phyloP scores from a whole-genome alignment of 768 basidiomycete genomes.

The Termitomyces sp. region DNA sequence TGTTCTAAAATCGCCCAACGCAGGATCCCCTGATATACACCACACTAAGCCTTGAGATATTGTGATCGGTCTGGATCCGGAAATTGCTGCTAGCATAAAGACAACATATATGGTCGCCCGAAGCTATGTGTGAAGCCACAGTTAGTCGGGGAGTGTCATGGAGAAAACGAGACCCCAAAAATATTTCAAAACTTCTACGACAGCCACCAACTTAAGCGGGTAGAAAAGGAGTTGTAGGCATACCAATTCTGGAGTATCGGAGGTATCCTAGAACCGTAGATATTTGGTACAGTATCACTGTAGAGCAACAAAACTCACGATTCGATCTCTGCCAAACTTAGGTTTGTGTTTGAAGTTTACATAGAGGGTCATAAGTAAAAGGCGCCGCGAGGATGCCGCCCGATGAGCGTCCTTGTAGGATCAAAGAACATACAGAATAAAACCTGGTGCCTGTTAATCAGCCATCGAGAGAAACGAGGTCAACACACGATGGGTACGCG shows the following conservation, averaged over 20 bases:
- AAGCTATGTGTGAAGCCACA: not conserved
- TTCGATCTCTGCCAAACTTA: not conserved
- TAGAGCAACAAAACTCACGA: not conserved
- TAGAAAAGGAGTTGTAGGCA: not conserved
- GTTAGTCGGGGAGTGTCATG: not conserved
- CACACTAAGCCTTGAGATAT: not conserved
- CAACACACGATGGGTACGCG: not conserved
- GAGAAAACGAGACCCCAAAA: not conserved
- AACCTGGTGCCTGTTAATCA: not conserved
- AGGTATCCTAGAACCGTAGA: not conserved
- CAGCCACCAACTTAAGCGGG: not conserved
- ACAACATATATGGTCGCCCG: not conserved
- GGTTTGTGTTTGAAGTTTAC: not conserved
- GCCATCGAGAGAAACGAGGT: not conserved
- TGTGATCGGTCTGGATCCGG: not conserved
- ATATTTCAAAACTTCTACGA: not conserved
- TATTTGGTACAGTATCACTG: not conserved
- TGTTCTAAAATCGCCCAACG: not conserved
- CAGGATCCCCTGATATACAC: not conserved
- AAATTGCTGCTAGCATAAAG: not conserved
- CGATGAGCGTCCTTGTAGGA: not conserved
- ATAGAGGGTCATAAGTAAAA: not conserved
- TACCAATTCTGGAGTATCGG: not conserved
- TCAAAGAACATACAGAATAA: not conserved
- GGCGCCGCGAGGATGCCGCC: not conserved